Evolutionary conservation across 2,329 filamentous ascomycete genomes (phyloP).

Genomic region (Microascus cirrosus): DNA sequence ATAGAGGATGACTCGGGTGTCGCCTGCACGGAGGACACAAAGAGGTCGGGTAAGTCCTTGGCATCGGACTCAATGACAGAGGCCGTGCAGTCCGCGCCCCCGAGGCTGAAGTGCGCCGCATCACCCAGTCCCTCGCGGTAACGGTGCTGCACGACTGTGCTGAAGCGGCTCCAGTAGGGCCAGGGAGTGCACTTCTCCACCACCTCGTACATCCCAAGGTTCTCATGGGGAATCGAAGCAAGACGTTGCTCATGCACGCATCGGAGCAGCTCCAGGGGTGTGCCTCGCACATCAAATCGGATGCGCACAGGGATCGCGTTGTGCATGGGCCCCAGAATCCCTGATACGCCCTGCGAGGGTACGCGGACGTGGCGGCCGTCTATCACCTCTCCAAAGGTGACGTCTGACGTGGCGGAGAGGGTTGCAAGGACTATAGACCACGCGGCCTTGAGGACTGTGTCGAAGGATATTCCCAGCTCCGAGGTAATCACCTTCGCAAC

Average conservation of each 20-base stretch:
- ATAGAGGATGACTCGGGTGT: conserved; percentile 25
- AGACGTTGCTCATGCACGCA: conserved; percentile 37
- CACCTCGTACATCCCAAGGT: conserved; percentile 38
- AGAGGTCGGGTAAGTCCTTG: conserved; percentile 31
- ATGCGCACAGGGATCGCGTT: conserved; percentile 39
- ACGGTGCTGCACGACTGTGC: conserved; percentile 42
- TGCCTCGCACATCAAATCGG: conserved; percentile 27
- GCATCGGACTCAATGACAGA: conserved; percentile 24
- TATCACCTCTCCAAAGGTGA: conserved; percentile 45
- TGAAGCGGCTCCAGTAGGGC: conserved; percentile 41
- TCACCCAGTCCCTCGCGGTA: conserved; percentile 9
- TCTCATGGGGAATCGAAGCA: conserved; percentile 35
- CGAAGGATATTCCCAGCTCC: conserved; percentile 33
- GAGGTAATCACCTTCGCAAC: conserved; percentile 22
- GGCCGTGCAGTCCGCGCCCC: conserved; percentile 1
- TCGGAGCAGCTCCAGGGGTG: conserved; percentile 36
- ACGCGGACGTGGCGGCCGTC: conserved; percentile 33
- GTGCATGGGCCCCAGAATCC: conserved; percentile 32
- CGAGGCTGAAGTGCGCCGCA: not conserved
- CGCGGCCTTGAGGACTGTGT: conserved; percentile 43
- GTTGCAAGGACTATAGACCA: conserved; percentile 45
- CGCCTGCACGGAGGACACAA: conserved; percentile 28
- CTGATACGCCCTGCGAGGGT: conserved; percentile 42
- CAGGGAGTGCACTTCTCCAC: conserved; percentile 42
- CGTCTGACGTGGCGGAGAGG: conserved; percentile 34